Evolutionary conservation across 208 protist genomes (phyloP), one percentile per base, ranked within the genome.

Genomic region (Leishmania lainsoni): DNA sequence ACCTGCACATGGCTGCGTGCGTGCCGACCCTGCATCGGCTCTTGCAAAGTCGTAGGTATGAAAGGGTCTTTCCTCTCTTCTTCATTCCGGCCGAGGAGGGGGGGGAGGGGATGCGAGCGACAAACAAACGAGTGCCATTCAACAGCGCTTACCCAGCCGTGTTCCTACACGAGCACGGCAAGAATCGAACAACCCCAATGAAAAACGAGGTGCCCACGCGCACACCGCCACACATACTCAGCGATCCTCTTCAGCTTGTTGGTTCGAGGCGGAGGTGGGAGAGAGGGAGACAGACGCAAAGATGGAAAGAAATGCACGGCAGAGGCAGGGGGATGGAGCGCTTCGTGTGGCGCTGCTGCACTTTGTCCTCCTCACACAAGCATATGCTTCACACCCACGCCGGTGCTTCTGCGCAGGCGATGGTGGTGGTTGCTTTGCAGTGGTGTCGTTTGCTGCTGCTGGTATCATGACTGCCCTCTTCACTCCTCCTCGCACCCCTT

Each of bases 361-460:
- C 66, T 26, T 10, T 10, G 0, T n/a, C 16, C 65, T 22, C 65
- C 39, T 29, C 22, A 68, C n/a, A 68, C 16, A 14, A 39, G 66
- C 35, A 20, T 42, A 9, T 63, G 26, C 26, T 39, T 48, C 32
- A 45, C 39, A 39, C 26, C 2, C 66, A 39, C 10, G 66, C 66
- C 20, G 17, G 66, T 22, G 66, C 35, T 39, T 45, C 35, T 42
- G 35, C 32, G 66, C 6, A 71, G 32, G 3, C 10, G 66, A 5
- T 9, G 66, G 66, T 9, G 5, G 32, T 14, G 20, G 16, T 6
- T 39, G 3, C n/a, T 20, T 17, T 45, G 66, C 66, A 17, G 20
- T 71, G 66, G 66, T 42, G 72, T 59, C 20, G 1, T 52, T 52
- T 10, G 72, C 32, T 76, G 72, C 29, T 76, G 14, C 72, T 76